Evolutionary conservation across 441 rosid genomes (phyloP).

Genomic region (Populus trichocarpa): DNA sequence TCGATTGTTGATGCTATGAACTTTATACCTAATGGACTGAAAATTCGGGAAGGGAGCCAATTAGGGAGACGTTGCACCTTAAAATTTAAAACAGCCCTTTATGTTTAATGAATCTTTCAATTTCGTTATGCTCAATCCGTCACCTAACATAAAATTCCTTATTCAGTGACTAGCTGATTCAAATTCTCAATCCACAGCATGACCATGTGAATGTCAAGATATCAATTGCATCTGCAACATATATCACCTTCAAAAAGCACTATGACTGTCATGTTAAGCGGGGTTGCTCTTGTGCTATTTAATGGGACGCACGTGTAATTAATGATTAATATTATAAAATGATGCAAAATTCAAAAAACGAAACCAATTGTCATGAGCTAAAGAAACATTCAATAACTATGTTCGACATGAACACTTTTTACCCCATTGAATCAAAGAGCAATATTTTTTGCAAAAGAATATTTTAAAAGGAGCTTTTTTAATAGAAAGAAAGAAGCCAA

Average conservation of each 20-base stretch:
- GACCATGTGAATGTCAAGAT: too few relatives aligned
- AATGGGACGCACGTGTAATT: constrained; percentile 37
- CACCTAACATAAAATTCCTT: too few relatives aligned
- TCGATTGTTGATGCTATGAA: too few relatives aligned
- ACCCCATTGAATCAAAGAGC: not conserved
- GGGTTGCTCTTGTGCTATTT: constrained; percentile 14
- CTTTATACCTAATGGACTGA: not conserved
- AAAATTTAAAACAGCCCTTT: too few relatives aligned
- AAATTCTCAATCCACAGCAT: too few relatives aligned
- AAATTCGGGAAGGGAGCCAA: not conserved
- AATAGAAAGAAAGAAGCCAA: constrained; percentile 29
- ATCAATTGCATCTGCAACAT: too few relatives aligned
- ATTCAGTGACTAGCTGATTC: too few relatives aligned
- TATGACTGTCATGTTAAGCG: constrained; percentile 5
- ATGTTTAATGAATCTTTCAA: too few relatives aligned
- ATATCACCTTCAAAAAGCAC: too few relatives aligned
- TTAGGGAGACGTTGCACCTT: too few relatives aligned
- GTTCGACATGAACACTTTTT: not conserved
- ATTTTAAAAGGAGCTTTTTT: constrained; percentile 28
- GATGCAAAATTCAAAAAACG: constrained; percentile 16
- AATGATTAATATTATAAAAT: constrained; percentile 17
- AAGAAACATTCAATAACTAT: constrained; percentile 23
- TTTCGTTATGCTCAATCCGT: too few relatives aligned
- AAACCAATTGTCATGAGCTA: constrained; percentile 22
- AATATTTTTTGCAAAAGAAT: too few relatives aligned